These are phyloP conservation scores for Plasmodium knowlesi DNA, from an alignment of 169 alveolate species.

Conservation along the genomic window DNA sequence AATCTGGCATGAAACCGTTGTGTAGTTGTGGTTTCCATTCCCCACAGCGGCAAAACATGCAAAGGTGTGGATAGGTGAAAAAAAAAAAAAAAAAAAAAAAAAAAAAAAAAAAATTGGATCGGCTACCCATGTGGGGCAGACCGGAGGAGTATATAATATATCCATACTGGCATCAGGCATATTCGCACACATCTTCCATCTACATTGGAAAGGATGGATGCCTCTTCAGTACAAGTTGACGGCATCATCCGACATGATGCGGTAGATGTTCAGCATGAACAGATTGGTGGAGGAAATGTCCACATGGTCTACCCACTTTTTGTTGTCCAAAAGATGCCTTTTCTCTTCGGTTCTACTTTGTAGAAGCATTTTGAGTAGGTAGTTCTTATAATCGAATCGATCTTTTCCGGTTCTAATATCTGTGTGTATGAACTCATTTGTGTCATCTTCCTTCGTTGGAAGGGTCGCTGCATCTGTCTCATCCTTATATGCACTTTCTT, in stretches of 20 bases:
- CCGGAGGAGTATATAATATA: neutral
- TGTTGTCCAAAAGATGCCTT: neutral
- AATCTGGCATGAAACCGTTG: neutral
- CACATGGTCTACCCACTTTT: neutral
- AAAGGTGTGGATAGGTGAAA: neutral
- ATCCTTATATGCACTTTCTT: neutral
- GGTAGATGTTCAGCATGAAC: slow-evolving; percentile 28
- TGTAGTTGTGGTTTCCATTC: no score
- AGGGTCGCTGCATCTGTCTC: neutral
- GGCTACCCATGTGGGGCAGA: neutral
- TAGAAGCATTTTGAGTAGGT: neutral
- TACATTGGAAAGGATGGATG: neutral
- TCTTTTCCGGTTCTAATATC: neutral
- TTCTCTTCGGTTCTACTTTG: neutral
- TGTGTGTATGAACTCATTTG: neutral
- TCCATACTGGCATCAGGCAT: neutral
- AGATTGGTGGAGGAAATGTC: slow-evolving; percentile 23
- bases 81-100: slow-evolving; percentile 6
- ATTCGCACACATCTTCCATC: neutral
- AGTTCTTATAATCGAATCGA: slow-evolving; percentile 12
- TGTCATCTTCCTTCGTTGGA: neutral
- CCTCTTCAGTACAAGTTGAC: neutral
- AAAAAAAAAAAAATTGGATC: neutral
- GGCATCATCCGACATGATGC: slow-evolving; percentile 27
- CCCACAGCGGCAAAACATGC: neutral